Percentiles rank a stretch among this genome's conserved stretches.
Evolutionary conservation across 2,329 filamentous ascomycete genomes (phyloP).

Genomic region (Colletotrichum acutatum): DNA sequence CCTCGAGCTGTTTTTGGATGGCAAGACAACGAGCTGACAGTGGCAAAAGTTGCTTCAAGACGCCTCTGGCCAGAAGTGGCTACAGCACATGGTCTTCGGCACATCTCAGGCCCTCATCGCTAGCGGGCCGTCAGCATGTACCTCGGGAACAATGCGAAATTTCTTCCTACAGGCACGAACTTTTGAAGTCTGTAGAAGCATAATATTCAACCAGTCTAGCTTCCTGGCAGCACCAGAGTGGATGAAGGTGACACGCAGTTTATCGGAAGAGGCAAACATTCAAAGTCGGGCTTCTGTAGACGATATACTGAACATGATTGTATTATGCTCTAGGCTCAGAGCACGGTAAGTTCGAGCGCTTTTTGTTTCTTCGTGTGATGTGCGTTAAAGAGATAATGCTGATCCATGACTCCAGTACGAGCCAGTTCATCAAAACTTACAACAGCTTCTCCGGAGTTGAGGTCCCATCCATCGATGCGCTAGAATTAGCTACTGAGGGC

Average conservation of each 20-base stretch:
- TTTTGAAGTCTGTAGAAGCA: slow-evolving; percentile 46
- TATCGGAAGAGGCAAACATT: not conserved
- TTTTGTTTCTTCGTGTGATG: not conserved
- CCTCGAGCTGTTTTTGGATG: no score
- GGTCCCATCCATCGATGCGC: not conserved
- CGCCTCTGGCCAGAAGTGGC: slow-evolving; percentile 44
- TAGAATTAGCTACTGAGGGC: slow-evolving; percentile 36
- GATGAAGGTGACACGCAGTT: slow-evolving; percentile 26
- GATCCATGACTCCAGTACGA: slow-evolving; percentile 1
- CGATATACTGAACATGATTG: slow-evolving; percentile 44
- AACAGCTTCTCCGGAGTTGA: not conserved
- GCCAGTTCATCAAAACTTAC: not conserved
- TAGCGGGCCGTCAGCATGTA: slow-evolving; percentile 41
- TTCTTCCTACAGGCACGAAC: slow-evolving; percentile 45
- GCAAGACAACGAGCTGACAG: not conserved
- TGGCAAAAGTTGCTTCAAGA: slow-evolving; percentile 45
- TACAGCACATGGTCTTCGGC: slow-evolving; percentile 48
- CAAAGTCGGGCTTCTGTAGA: slow-evolving; percentile 32
- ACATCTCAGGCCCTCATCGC: slow-evolving; percentile 45
- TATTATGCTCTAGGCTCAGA: slow-evolving; percentile 44
- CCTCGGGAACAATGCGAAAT: slow-evolving; percentile 32
- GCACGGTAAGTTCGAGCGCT: slow-evolving; percentile 40
- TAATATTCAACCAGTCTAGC: slow-evolving; percentile 44
- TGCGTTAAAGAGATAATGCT: not conserved
- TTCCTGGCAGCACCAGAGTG: slow-evolving; percentile 42